phyloP scores from a whole-genome alignment of 108 stramenopile genomes.

The Asterionellopsis glacialis region DNA sequence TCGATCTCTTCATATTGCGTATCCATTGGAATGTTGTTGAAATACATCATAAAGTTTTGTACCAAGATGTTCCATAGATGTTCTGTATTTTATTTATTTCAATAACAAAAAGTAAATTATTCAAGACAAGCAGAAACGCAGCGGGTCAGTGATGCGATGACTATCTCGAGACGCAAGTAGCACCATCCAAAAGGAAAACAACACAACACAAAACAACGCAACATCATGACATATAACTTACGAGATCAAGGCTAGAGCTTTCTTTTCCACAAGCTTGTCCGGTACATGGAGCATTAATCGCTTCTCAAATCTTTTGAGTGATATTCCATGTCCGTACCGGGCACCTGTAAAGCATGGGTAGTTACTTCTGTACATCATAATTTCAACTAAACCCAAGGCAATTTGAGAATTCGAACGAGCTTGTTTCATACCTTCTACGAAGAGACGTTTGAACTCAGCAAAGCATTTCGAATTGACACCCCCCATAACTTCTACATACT shows the following conservation, averaged over 20 bases:
- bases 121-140: too few species aligned
- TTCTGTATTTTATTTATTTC: background rate
- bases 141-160: too few species aligned
- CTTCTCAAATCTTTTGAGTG: slow-evolving; percentile 70
- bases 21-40: slow-evolving; percentile 44
- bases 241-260: slow-evolving; percentile 59
- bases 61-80: slow-evolving; percentile 32
- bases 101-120: too few species aligned
- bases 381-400: slow-evolving; percentile 91
- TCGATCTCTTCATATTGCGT: slow-evolving; percentile 21
- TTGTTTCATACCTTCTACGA: slow-evolving; percentile 78
- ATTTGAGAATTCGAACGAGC: slow-evolving; percentile 75
- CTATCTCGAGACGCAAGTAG: too few species aligned
- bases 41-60: slow-evolving; percentile 46
- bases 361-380: slow-evolving; percentile 95
- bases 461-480: slow-evolving; percentile 66
- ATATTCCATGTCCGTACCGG: slow-evolving; percentile 70
- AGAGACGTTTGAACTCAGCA: slow-evolving; percentile 77
- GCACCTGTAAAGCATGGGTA: slow-evolving; percentile 91
- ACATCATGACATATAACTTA: too few species aligned
- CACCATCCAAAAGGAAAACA: background rate
- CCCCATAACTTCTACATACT: slow-evolving; percentile 95
- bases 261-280: slow-evolving; percentile 58
- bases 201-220: background rate
- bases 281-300: slow-evolving; percentile 77